Evolutionary conservation across 2,329 filamentous ascomycete species (phyloP), one percentile per base, ranked within the genome.

Genomic region (Neurospora crassa): DNA sequence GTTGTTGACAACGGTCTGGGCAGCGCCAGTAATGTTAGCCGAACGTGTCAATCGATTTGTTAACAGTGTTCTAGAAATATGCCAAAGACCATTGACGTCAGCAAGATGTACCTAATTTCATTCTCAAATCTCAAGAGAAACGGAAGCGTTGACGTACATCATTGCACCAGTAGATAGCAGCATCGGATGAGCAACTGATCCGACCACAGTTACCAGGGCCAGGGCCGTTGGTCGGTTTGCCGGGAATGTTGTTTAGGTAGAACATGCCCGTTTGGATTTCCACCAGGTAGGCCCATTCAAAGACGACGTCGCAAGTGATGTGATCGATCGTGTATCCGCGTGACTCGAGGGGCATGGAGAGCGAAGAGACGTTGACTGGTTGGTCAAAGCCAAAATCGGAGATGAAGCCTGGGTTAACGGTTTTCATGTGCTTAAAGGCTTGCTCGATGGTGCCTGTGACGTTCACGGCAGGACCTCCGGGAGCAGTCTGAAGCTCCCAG

Each of bases 121-220:
- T 8, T 42, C 41, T 18, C 41, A 18, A 42, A 18, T 7, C 41
- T 18, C 41, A 18, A 42, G 8, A 18, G 40, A 40, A 11, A 40
- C 40, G 40, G 41, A 6, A 42, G 41, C 18, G 5, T 42, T 42
- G 6, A 42, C 45, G 5, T 16, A 71, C 70, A 37, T 76, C 71
- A 69, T 77, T 77, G 71, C 76, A 77, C 75, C 74, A 76, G 29
- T 40, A 74, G 41, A 77, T 77, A 5, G 71, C 75, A 0, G 73
- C 40, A 1, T 63, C 67, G n/a, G 71, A 72, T 1, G 71, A 72
- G 63, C 76, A 77, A 63, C 74, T 76, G 14, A 77, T 74, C 3
- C 72, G 69, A 10, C 69, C 70, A 42, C 75, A 77, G 10, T 40
- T 70, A 2, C 70, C 72, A 1, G 75, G 75, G 11, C 74, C 75